Conservation (phyloP, 805 yeast genomes). For the Starmerella khaoyaiensis region DNA sequence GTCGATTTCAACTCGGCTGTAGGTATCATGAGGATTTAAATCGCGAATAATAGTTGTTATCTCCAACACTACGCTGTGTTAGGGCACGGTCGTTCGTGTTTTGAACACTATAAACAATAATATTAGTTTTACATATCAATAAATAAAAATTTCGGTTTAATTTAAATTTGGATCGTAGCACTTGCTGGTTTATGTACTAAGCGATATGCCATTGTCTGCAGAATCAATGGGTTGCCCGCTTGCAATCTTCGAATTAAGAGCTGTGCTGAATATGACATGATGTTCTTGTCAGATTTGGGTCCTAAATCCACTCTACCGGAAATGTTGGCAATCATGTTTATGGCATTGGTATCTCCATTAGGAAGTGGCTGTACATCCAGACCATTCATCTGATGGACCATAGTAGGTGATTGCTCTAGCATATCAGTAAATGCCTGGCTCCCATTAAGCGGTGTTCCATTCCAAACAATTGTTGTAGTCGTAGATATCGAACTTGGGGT, state of each 20-base stretch:
- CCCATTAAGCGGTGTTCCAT: constrained; percentile 33
- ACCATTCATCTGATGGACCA: constrained; percentile 28
- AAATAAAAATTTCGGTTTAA: too few relatives aligned
- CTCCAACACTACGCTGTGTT: too few relatives aligned
- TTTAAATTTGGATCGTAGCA: constrained; percentile 17
- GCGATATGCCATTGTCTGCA: constrained; percentile 27
- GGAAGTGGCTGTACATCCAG: constrained; percentile 32
- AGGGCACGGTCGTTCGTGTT: too few relatives aligned
- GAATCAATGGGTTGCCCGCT: constrained; percentile 12
- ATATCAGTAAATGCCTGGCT: constrained; percentile 28
- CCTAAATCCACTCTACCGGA: constrained; percentile 30
- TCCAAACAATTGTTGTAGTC: constrained; percentile 31
- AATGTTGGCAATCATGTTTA: constrained; percentile 24
- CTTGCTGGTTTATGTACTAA: constrained; percentile 28
- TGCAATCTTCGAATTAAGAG: constrained; percentile 22
- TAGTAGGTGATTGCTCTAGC: constrained; percentile 27
- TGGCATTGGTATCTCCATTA: constrained; percentile 17
- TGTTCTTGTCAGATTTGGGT: constrained; percentile 20
- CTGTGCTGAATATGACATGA: constrained; percentile 27
- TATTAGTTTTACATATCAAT: too few relatives aligned
- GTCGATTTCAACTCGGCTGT: too few relatives aligned
- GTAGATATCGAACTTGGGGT: constrained; percentile 23
- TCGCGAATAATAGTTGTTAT: too few relatives aligned
- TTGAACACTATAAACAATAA: too few relatives aligned
- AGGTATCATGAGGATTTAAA: too few relatives aligned